A percentile compares a stretch with the other conserved stretches of the same genome.
phyloP scores from a whole-genome alignment of 176 grass and related monocot genomes.

The Bolboschoenus planiculmis region DNA sequence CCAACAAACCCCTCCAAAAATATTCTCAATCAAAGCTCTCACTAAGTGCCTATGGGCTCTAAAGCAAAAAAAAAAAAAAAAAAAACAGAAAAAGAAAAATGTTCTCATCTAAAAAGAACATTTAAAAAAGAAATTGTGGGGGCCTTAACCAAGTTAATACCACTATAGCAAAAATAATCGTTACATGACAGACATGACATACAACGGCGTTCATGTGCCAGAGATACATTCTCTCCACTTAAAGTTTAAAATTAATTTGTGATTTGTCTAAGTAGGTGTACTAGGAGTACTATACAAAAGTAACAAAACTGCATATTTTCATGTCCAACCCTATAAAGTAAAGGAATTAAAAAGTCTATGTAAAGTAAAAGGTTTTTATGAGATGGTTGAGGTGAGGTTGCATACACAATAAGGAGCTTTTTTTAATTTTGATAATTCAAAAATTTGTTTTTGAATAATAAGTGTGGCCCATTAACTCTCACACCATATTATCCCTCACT shows the following conservation, averaged over 20 bases:
- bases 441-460: too few relatives aligned
- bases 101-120: too few relatives aligned
- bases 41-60: too few relatives aligned
- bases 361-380: neutral
- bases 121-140: neutral
- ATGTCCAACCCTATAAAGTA: neutral
- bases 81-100: too few relatives aligned
- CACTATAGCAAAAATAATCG: neutral
- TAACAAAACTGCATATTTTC: neutral
- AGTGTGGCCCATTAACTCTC: too few relatives aligned
- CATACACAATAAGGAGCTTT: too few relatives aligned
- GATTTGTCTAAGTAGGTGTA: too few relatives aligned
- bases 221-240: neutral
- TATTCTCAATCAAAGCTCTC: neutral
- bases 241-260: neutral
- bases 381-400: neutral
- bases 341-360: neutral
- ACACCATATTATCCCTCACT: too few relatives aligned
- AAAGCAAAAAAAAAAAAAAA: too few relatives aligned
- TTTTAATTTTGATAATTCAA: too few relatives aligned
- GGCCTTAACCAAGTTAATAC: neutral
- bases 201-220: constrained; percentile 18
- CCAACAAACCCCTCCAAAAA: neutral
- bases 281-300: neutral
- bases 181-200: constrained; percentile 3